Evolutionary conservation across 768 basidiomycete genomes (phyloP).

Genomic region (Termitomyces bulborhizus): DNA sequence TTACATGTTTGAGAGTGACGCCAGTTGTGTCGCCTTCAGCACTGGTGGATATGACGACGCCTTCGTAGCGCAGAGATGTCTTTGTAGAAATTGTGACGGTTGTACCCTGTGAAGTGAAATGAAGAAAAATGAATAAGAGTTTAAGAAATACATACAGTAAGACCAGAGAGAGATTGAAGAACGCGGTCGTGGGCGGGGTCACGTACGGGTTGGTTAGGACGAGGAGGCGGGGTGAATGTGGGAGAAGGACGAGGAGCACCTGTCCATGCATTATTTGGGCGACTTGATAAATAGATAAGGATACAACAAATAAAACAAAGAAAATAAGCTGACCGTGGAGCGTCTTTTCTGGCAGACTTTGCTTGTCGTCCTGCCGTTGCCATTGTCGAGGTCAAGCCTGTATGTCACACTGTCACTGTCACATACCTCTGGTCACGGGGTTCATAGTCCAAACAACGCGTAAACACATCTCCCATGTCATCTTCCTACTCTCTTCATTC

Average conservation of each 20-base stretch:
- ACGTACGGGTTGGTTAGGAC: too few relatives aligned
- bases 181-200: constrained; percentile 43
- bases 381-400: neutral
- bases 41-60: constrained; percentile 54
- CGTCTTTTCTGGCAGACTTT: constrained; percentile 49
- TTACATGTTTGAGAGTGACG: constrained; percentile 71
- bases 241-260: constrained; percentile 51
- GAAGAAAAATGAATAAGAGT: neutral
- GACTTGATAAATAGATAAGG: constrained; percentile 20
- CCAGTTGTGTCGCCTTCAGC: constrained; percentile 66
- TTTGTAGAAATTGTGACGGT: constrained; percentile 74
- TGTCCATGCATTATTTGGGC: constrained; percentile 50
- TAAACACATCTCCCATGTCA: constrained; percentile 29
- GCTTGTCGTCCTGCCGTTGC: constrained; percentile 45
- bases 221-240: constrained; percentile 37
- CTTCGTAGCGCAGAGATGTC: constrained; percentile 67
- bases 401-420: too few relatives aligned
- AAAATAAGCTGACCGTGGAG: too few relatives aligned
- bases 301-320: neutral
- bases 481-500: constrained; percentile 67
- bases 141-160: constrained; percentile 49
- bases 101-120: constrained; percentile 42
- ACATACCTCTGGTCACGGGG: too few relatives aligned
- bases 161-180: constrained; percentile 59
- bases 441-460: too few relatives aligned